A percentile compares a stretch with the other conserved stretches of the same genome.
phyloP scores from a whole-genome alignment of 1,284 basidiomycete genomes.

The Exobasidium cylindrosporum region DNA sequence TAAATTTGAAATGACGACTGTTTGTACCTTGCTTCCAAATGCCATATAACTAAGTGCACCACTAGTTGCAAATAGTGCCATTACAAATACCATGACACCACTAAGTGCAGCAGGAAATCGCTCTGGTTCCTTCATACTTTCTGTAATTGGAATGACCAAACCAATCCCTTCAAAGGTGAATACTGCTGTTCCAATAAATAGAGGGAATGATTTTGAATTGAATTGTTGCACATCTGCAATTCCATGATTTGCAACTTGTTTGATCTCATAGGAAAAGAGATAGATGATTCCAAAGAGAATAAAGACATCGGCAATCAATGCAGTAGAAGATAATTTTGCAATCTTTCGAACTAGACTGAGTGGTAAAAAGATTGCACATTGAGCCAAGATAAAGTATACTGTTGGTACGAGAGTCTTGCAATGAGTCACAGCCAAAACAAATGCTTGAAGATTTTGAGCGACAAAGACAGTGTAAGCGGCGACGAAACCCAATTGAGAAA shows the following conservation, averaged over 20 bases:
- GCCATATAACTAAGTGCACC: slow-evolving; percentile 84
- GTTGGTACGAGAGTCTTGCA: slow-evolving; percentile 72
- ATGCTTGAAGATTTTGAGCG: slow-evolving; percentile 78
- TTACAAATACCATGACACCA: slow-evolving; percentile 81
- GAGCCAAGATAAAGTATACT: slow-evolving; percentile 75
- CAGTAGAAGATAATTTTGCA: slow-evolving; percentile 80
- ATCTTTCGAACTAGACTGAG: slow-evolving; percentile 48
- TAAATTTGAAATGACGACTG: slow-evolving; percentile 92
- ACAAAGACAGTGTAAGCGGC: slow-evolving; percentile 94
- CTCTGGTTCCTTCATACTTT: slow-evolving; percentile 84
- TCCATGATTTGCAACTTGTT: slow-evolving; percentile 33
- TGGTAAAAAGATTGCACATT: slow-evolving; percentile 72
- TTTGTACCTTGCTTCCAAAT: slow-evolving; percentile 82
- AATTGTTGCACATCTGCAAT: slow-evolving; percentile 76
- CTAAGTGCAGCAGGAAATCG: slow-evolving; percentile 86
- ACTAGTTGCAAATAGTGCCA: slow-evolving; percentile 78
- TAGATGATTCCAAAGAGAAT: slow-evolving; percentile 74
- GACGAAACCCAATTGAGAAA: slow-evolving; percentile 86
- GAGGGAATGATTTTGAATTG: slow-evolving; percentile 81
- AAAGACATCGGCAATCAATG: slow-evolving; percentile 89
- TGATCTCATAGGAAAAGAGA: slow-evolving; percentile 52
- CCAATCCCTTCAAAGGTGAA: slow-evolving; percentile 99
- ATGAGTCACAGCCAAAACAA: slow-evolving; percentile 78
- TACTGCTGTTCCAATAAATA: slow-evolving; percentile 93
- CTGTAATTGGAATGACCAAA: slow-evolving; percentile 92